A percentile compares a stretch with the other conserved stretches of the same genome.
Conservation (phyloP, 1,284 basidiomycete genomes). For the Schizophyllum amplum region DNA sequence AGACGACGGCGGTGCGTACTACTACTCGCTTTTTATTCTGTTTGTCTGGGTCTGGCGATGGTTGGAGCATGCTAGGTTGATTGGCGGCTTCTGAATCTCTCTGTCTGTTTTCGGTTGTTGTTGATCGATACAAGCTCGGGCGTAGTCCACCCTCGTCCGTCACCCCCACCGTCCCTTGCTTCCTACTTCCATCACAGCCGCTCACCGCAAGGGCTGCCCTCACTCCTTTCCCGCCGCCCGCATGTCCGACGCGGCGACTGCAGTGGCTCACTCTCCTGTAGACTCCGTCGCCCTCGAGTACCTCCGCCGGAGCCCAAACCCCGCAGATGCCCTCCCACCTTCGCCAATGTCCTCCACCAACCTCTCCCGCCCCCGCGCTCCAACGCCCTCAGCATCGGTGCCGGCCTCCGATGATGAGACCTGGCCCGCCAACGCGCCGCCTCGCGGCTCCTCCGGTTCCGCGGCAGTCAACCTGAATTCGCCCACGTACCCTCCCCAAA, state of each 20-base stretch:
- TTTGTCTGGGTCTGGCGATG: no score
- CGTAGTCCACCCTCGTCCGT: no score
- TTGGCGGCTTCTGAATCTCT: no score
- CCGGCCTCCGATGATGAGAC: conserved; percentile 12
- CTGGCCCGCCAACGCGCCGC: conserved; percentile 11
- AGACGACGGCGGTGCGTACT: conserved; percentile 10
- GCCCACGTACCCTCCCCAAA: conserved; percentile 9
- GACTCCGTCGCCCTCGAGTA: not conserved
- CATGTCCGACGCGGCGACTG: no score
- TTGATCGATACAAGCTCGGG: no score
- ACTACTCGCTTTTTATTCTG: not conserved
- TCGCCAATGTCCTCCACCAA: conserved; percentile 24
- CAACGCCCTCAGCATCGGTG: conserved; percentile 19
- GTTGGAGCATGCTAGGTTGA: no score
- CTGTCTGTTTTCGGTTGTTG: no score
- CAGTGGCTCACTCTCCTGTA: not conserved
- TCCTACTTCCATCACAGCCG: no score
- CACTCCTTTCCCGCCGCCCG: no score
- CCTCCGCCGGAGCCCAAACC: conserved; percentile 19
- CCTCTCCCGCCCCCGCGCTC: conserved; percentile 23
- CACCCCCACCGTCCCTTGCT: no score
- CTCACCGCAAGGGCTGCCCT: no score
- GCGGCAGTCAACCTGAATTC: conserved; percentile 13
- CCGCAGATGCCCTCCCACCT: conserved; percentile 22
- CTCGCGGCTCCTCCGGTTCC: conserved; percentile 8